Evolutionary conservation across 768 basidiomycete genomes (phyloP).

Genomic region (Termitomyces sp.): DNA sequence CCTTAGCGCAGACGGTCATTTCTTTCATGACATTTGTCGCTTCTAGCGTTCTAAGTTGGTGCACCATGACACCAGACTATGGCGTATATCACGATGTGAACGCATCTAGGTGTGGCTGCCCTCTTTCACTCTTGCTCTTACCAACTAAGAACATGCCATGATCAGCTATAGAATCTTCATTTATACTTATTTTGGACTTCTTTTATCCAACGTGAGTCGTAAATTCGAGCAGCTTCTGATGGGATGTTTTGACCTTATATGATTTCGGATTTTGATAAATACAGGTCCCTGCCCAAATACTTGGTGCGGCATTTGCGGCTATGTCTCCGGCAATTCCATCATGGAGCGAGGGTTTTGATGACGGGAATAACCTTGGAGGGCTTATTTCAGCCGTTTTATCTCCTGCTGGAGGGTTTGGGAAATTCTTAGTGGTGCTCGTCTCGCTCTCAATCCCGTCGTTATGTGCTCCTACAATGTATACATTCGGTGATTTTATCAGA

Average conservation of each 20-base stretch:
- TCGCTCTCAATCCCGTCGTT: slow-evolving; percentile 73
- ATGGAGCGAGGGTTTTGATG: slow-evolving; percentile 51
- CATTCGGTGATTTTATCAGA: slow-evolving; percentile 38
- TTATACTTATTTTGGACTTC: slow-evolving; percentile 62
- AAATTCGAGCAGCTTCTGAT: background rate
- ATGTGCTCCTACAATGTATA: slow-evolving; percentile 76
- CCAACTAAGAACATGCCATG: background rate
- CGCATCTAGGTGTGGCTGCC: slow-evolving; percentile 23
- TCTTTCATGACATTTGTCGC: slow-evolving; percentile 35
- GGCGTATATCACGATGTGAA: slow-evolving; percentile 35
- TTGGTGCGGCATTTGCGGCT: slow-evolving; percentile 66
- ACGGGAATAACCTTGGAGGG: slow-evolving; percentile 55
- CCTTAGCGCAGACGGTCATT: slow-evolving; percentile 24
- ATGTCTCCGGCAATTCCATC: slow-evolving; percentile 49
- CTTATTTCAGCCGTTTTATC: slow-evolving; percentile 56
- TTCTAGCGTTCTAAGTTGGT: slow-evolving; percentile 36
- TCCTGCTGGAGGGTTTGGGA: slow-evolving; percentile 61
- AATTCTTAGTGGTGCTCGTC: slow-evolving; percentile 66
- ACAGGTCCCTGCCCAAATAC: slow-evolving; percentile 38
- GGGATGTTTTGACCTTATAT: background rate
- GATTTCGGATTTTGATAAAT: slow-evolving; percentile 17
- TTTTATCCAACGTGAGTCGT: slow-evolving; percentile 51
- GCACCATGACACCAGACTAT: slow-evolving; percentile 39
- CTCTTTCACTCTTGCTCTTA: background rate
- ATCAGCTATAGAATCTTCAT: slow-evolving; percentile 51